These are phyloP conservation scores for Ceratocystis papillata DNA, from an alignment of 2,329 filamentous ascomycete genomes.

Conservation along the genomic window DNA sequence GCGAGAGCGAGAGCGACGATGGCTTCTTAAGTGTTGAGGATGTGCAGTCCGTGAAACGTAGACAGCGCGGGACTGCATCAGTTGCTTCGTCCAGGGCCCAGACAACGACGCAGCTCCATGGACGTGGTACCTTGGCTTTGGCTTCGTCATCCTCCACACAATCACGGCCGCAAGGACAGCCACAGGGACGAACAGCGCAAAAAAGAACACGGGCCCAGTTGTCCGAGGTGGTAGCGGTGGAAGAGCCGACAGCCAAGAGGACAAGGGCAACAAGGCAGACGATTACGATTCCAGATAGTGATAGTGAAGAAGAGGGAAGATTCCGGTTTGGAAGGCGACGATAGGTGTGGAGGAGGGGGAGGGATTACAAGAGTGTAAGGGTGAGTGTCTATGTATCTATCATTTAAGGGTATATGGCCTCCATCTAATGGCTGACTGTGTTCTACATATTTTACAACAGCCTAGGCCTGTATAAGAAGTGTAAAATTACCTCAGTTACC, in stretches of 20 bases:
- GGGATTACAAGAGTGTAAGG: background rate
- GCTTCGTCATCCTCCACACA: background rate
- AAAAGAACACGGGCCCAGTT: background rate
- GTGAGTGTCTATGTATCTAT: constrained; percentile 10
- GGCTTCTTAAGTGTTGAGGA: constrained; percentile 20
- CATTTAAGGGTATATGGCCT: constrained; percentile 8
- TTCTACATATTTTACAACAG: background rate
- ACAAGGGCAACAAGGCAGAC: constrained; percentile 31
- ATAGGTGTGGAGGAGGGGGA: constrained; percentile 26
- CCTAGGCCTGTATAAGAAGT: too few relatives aligned
- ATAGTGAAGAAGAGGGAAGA: constrained; percentile 47
- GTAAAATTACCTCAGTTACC: too few relatives aligned
- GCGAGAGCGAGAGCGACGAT: constrained; percentile 31
- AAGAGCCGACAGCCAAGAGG: constrained; percentile 30
- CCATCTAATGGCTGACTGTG: background rate
- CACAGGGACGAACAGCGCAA: constrained; percentile 30
- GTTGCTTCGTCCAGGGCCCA: background rate
- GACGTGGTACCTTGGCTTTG: background rate
- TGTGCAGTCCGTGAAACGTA: constrained; percentile 15
- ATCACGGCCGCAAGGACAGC: constrained; percentile 8
- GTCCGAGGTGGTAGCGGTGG: constrained; percentile 24
- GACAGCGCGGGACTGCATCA: constrained; percentile 11
- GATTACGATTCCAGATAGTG: constrained; percentile 33
- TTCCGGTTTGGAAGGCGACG: constrained; percentile 46
- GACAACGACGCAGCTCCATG: background rate